Base-by-base conservation (phyloP, 768 basidiomycete genomes). In the Boletales sp. region DNA sequence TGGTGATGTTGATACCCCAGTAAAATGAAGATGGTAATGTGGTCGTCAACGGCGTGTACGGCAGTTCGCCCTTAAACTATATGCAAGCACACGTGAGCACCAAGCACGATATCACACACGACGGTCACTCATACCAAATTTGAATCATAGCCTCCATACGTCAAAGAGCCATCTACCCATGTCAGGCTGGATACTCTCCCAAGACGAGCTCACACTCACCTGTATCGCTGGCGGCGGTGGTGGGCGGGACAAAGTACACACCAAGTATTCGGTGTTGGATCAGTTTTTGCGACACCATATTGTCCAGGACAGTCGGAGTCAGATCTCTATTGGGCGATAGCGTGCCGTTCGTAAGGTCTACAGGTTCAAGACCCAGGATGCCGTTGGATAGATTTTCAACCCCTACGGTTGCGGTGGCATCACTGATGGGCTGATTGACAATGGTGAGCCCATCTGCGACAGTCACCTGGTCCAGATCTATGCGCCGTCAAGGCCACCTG, bases 391-490 rank as follows among this genome's bases (percentile, higher is more conserved):
- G 18, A 17, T 17, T 43, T 31, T 2, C 3, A 15, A 21, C 14
- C 31, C 43, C 12, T 5, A 14, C 15, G 13, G 9, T 5, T 34
- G 17, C 2, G 18, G 13, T 21, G 17, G 5, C 7, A 9, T 17
- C 24, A 27, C 44, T 21, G 15, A 45, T 37, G 5, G 35, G 37
- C 19, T 45, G 44, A 35, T 37, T 36, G 44, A 18, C 9, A 10
- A 45, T 37, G 21, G 37, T n/a, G 37, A 45, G 44, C 9, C 37
- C 37, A 9, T 34, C 35, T 45, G 44, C 35, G 35, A 45, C 19
- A 24, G 35, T 37, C 44, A 37, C 44, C 24, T 37, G 44, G 44
- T 45, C 44, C 21, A 45, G n/a, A 29, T 37, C 44, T 45, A 24
- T 36, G 15, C 10, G 19, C 24, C 15, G 14, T 44, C 24, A 19